Conservation (phyloP, 495 filamentous ascomycete species). For the Penicillium longicatenatum region DNA sequence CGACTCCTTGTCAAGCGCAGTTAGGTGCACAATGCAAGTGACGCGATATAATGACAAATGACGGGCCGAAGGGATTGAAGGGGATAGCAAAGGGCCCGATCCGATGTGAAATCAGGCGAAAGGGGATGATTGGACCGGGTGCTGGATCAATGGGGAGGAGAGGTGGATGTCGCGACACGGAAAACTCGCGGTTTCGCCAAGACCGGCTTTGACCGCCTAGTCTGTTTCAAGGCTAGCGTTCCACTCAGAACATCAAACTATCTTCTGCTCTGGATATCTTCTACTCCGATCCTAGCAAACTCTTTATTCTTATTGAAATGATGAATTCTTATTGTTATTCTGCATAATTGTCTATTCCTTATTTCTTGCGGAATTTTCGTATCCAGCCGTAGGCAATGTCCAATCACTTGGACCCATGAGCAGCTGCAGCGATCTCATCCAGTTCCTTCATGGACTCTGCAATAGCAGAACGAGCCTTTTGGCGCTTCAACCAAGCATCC, state of each 20-base stretch:
- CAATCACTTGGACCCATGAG: not conserved
- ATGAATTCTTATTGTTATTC: no score
- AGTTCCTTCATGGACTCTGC: conserved; percentile 42
- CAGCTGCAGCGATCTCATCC: conserved; percentile 13
- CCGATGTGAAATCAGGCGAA: conserved; percentile 18
- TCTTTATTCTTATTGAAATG: not conserved
- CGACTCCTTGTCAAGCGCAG: conserved; percentile 32
- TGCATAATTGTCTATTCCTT: no score
- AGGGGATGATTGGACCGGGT: conserved; percentile 28
- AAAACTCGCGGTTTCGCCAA: conserved; percentile 36
- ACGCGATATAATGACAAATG: conserved; percentile 7
- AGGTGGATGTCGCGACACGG: conserved; percentile 36
- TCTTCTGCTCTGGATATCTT: not conserved
- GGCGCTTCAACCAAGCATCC: conserved; percentile 44
- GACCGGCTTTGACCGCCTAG: conserved; percentile 19
- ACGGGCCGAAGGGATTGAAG: not conserved
- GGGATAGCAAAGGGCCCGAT: conserved; percentile 11
- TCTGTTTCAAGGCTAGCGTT: conserved; percentile 11
- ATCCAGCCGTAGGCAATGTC: not conserved
- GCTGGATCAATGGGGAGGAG: conserved; percentile 20
- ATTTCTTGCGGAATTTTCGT: no score
- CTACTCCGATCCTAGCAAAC: not conserved
- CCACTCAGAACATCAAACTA: not conserved
- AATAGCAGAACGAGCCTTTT: conserved; percentile 42
- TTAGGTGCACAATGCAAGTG: conserved; percentile 16